These are phyloP conservation scores for Juglanconis sp. DNA, from an alignment of 2,329 filamentous ascomycete genomes.

Conservation along the genomic window DNA sequence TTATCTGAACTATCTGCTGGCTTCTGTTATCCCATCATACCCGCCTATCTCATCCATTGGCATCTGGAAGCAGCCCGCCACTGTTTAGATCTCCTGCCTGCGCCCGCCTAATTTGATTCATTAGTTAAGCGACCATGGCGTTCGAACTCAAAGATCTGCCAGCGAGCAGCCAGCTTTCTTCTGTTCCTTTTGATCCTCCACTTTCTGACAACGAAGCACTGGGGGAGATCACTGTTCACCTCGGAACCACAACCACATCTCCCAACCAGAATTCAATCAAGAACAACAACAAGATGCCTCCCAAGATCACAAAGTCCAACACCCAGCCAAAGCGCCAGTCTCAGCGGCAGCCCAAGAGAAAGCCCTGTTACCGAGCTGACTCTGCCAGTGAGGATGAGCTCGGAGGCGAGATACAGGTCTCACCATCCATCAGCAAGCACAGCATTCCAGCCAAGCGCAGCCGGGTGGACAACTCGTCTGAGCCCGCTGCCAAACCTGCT, in stretches of 20 bases:
- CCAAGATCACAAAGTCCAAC: not conserved
- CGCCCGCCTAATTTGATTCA: not conserved
- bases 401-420: not conserved
- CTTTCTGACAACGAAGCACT: not conserved
- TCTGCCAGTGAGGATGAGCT: not conserved
- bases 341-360: not conserved
- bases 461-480: not conserved
- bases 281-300: not conserved
- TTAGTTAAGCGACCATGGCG: not conserved
- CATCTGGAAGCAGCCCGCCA: not conserved
- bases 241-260: not conserved
- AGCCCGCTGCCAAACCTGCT: not conserved
- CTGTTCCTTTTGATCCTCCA: conserved; percentile 11
- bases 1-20: not conserved
- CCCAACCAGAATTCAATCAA: not conserved
- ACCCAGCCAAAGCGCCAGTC: not conserved
- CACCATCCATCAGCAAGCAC: not conserved
- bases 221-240: not conserved
- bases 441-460: conserved; percentile 5
- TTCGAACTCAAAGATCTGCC: not conserved
- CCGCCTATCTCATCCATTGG: not conserved
- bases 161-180: conserved; percentile 10
- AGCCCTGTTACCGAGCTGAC: not conserved
- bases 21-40: not conserved
- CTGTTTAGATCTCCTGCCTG: not conserved